Conservation (phyloP, 495 filamentous ascomycete genomes). For the Cenococcum geophilum region DNA sequence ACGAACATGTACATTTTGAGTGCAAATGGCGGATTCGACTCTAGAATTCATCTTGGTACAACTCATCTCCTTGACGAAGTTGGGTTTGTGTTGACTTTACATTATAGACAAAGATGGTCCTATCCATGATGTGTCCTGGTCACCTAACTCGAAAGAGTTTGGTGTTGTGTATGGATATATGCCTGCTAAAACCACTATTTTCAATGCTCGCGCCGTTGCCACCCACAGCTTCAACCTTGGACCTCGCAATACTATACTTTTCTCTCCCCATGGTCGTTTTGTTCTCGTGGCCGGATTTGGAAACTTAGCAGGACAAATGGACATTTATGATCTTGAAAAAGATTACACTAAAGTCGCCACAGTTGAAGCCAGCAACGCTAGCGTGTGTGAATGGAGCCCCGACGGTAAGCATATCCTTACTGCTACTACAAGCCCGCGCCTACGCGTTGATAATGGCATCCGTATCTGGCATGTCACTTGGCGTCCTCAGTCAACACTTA, state of each 20-base stretch:
- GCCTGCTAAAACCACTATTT: slow-evolving; percentile 95
- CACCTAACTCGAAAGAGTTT: slow-evolving; percentile 91
- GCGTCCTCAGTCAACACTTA: slow-evolving; percentile 63
- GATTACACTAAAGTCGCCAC: slow-evolving; percentile 86
- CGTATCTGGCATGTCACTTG: slow-evolving; percentile 92
- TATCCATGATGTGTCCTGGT: slow-evolving; percentile 98
- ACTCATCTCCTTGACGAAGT: background rate
- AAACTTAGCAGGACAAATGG: slow-evolving; percentile 94
- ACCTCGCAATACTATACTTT: slow-evolving; percentile 89
- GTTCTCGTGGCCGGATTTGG: slow-evolving; percentile 93
- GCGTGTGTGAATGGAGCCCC: slow-evolving; percentile 92
- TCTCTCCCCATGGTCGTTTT: slow-evolving; percentile 90
- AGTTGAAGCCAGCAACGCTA: slow-evolving; percentile 91
- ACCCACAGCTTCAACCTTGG: slow-evolving; percentile 75
- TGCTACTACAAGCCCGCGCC: slow-evolving; percentile 86
- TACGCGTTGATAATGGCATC: slow-evolving; percentile 94
- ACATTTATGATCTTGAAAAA: slow-evolving; percentile 91
- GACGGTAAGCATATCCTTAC: slow-evolving; percentile 93
- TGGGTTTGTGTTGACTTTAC: slow-evolving; percentile 6
- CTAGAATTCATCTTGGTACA: slow-evolving; percentile 72
- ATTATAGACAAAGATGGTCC: slow-evolving; percentile 86
- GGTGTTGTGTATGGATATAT: slow-evolving; percentile 96
- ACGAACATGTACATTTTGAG: slow-evolving; percentile 94
- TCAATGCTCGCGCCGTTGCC: slow-evolving; percentile 76
- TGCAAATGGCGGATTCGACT: slow-evolving; percentile 86